These are phyloP conservation scores for Cryptococcus jaspeensis DNA, from an alignment of 1,284 basidiomycete species.

Conservation along the genomic window DNA sequence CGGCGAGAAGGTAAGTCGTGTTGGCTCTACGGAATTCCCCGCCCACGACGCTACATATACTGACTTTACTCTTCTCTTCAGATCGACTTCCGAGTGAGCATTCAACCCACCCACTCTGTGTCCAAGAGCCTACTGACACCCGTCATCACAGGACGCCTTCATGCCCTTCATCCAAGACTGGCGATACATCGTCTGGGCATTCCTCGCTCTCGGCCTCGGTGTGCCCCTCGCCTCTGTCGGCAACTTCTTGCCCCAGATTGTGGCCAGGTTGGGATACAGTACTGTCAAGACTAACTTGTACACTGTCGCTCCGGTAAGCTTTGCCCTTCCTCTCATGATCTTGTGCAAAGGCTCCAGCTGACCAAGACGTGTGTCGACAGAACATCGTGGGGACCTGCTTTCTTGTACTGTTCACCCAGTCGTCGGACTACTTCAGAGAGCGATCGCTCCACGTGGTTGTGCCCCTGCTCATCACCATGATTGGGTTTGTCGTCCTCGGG, in stretches of 20 bases:
- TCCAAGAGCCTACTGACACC: no score
- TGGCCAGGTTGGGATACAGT: constrained; percentile 46
- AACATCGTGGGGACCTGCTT: constrained; percentile 54
- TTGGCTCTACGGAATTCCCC: no score
- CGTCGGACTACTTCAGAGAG: constrained; percentile 24
- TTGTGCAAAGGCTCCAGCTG: constrained; percentile 31
- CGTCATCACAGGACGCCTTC: constrained; percentile 52
- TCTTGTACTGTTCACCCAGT: constrained; percentile 56
- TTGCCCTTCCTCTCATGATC: constrained; percentile 36
- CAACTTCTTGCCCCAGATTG: constrained; percentile 59
- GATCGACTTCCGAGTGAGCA: constrained; percentile 9
- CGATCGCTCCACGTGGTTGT: constrained; percentile 1
- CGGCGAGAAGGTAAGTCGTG: constrained; percentile 50
- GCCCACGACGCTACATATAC: neutral
- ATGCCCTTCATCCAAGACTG: constrained; percentile 55
- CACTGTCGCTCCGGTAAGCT: constrained; percentile 45
- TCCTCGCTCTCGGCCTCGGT: constrained; percentile 53
- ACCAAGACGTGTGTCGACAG: constrained; percentile 29
- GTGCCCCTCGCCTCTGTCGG: constrained; percentile 57
- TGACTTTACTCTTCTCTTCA: constrained; percentile 3
- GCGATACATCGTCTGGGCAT: constrained; percentile 48
- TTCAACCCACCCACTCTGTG: neutral
- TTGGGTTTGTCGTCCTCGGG: constrained; percentile 57
- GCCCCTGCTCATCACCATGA: constrained; percentile 7
- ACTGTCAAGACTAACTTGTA: constrained; percentile 33